Conservation (phyloP, 495 filamentous ascomycete genomes). For the Tuber borchii region DNA sequence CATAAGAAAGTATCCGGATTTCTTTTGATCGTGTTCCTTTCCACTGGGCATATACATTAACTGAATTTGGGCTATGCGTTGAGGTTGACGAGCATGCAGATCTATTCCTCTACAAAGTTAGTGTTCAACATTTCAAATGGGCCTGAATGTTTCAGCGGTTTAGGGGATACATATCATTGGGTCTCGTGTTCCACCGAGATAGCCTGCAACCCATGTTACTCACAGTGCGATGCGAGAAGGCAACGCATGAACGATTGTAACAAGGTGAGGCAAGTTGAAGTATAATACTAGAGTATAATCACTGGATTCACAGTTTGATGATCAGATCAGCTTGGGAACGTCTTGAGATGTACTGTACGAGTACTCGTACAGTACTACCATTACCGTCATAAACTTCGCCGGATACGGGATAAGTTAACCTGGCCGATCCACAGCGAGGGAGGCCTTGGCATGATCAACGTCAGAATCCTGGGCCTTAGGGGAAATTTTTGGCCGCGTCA, state of each 20-base stretch:
- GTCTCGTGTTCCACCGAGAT: background rate
- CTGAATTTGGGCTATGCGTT: no score
- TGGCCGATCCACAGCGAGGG: background rate
- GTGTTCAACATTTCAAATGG: no score
- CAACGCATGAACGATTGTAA: background rate
- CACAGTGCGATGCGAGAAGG: background rate
- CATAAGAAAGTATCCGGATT: no score
- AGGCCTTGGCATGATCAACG: background rate
- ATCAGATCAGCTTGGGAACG: background rate
- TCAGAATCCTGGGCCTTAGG: background rate
- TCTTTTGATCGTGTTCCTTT: no score
- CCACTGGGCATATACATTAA: no score
- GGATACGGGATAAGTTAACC: background rate
- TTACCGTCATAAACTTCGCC: background rate
- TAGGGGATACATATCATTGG: background rate
- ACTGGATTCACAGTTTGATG: background rate
- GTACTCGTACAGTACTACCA: no score
- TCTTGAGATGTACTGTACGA: no score
- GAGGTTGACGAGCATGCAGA: no score
- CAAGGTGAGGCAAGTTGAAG: background rate
- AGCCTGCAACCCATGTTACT: background rate
- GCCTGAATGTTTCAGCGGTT: no score
- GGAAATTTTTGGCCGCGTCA: background rate
- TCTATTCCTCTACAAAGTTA: no score
- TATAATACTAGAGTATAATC: background rate